Evolutionary conservation across 2,329 filamentous ascomycete species (phyloP).

Genomic region (Lasiodiplodia hormozganensis): DNA sequence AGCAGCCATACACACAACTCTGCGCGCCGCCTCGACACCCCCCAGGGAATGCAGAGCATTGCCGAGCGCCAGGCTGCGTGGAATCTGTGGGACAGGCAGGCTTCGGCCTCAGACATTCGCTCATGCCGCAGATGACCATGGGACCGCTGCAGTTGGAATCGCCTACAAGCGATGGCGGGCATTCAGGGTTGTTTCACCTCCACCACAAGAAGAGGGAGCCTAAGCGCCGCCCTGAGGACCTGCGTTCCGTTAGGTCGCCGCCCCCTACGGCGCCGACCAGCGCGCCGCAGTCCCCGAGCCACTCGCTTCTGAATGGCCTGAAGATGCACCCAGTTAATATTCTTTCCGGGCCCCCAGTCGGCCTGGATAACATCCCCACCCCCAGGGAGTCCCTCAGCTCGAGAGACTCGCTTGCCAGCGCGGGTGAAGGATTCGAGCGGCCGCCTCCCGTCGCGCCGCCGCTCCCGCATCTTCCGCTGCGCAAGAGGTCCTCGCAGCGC

Average conservation of each 20-base stretch:
- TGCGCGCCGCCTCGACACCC: conserved; percentile 1
- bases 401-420: conserved; percentile 22
- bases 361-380: background rate
- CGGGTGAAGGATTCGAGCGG: conserved; percentile 20
- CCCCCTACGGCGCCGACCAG: conserved; percentile 21
- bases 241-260: conserved; percentile 17
- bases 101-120: conserved; percentile 21
- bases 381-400: conserved; percentile 23
- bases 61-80: conserved; percentile 27
- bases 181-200: conserved; percentile 19
- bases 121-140: conserved; percentile 28
- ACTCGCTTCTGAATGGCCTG: conserved; percentile 26
- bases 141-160: conserved; percentile 23
- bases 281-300: conserved; percentile 27
- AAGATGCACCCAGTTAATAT: conserved; percentile 27
- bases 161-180: conserved; percentile 9
- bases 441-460: conserved; percentile 32
- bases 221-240: conserved; percentile 23
- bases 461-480: conserved; percentile 45
- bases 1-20: background rate
- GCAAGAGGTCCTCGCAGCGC: conserved; percentile 44
- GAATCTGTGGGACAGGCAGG: conserved; percentile 20
- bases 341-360: conserved; percentile 20
- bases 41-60: conserved; percentile 28
- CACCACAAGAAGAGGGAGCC: conserved; percentile 23